These are phyloP conservation scores for Hygrocybe punicea DNA, from an alignment of 768 basidiomycete species.

Conservation along the genomic window DNA sequence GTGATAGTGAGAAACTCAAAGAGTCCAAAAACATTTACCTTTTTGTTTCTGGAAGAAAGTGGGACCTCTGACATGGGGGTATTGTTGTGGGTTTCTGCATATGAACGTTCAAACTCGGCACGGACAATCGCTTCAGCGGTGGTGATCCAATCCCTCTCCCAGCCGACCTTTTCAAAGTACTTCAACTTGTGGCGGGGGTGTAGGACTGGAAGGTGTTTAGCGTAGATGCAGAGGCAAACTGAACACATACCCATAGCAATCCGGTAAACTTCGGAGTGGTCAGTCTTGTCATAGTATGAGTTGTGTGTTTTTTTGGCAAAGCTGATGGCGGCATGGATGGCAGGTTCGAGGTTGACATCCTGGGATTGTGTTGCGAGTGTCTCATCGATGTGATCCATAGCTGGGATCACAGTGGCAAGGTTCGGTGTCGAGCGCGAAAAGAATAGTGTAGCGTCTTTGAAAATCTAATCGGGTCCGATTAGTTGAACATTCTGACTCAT, in stretches of 20 bases:
- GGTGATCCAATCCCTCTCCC: conserved; percentile 31
- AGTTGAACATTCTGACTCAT: neutral
- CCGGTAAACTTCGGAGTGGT: conserved; percentile 18
- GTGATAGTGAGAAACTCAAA: too few relatives aligned
- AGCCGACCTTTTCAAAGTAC: conserved; percentile 31
- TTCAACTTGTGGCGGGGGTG: conserved; percentile 35
- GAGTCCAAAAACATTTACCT: too few relatives aligned
- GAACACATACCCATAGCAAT: conserved; percentile 26
- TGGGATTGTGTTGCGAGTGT: conserved; percentile 8
- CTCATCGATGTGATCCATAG: conserved; percentile 17
- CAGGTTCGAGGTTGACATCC: neutral
- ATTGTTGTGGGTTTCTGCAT: conserved; percentile 12
- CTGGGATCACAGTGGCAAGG: too few relatives aligned
- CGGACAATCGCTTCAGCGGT: conserved; percentile 21
- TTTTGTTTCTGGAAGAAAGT: neutral
- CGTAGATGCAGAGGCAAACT: neutral
- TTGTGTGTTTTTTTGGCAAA: conserved; percentile 25
- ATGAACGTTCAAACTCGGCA: neutral
- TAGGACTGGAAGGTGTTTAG: conserved; percentile 23
- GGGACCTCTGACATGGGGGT: neutral
- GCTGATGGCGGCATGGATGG: conserved; percentile 15
- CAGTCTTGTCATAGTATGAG: conserved; percentile 21
- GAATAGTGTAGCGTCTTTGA: conserved; percentile 26
- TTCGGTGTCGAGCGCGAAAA: conserved; percentile 13
- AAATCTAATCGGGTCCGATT: conserved; percentile 12